Evolutionary conservation across 2,329 filamentous ascomycete species (phyloP).

Genomic region (Sporothrix pallida): DNA sequence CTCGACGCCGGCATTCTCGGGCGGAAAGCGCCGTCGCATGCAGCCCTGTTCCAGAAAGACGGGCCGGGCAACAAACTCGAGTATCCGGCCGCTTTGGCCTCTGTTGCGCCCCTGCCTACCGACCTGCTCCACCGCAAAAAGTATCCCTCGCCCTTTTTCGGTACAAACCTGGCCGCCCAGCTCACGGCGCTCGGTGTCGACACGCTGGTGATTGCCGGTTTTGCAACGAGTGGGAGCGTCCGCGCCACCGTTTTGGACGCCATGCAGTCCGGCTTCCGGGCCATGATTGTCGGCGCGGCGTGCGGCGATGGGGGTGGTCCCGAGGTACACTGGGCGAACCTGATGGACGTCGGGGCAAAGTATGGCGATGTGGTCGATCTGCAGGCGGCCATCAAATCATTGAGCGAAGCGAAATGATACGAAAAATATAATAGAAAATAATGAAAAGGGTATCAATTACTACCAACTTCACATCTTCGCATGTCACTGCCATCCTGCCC

Average conservation of each 20-base stretch:
- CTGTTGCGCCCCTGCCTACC: neutral
- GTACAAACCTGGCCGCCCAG: slow-evolving; percentile 16
- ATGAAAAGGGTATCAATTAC: neutral
- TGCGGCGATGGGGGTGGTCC: neutral
- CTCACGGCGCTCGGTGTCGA: slow-evolving; percentile 23
- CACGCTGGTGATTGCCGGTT: slow-evolving; percentile 42
- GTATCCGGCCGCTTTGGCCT: neutral
- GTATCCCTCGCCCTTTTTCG: slow-evolving; percentile 18
- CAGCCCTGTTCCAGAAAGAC: neutral
- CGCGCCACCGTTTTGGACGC: slow-evolving; percentile 45
- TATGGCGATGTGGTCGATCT: slow-evolving; percentile 15
- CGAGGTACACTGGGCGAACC: slow-evolving; percentile 20
- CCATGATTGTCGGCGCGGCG: slow-evolving; percentile 9
- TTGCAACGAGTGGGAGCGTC: slow-evolving; percentile 44
- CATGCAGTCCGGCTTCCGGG: slow-evolving; percentile 23
- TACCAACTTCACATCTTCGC: neutral
- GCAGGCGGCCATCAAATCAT: neutral
- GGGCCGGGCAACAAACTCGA: neutral
- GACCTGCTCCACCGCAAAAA: slow-evolving; percentile 5
- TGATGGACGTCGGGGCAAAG: slow-evolving; percentile 20
- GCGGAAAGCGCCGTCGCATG: slow-evolving; percentile 8
- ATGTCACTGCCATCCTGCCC: slow-evolving; percentile 7
- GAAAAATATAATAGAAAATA: neutral
- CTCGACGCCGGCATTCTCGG: slow-evolving; percentile 7
- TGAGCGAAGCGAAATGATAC: neutral